These are phyloP conservation scores for Aspergillus texensis DNA, from an alignment of 2,329 filamentous ascomycete species.

Conservation along the genomic window DNA sequence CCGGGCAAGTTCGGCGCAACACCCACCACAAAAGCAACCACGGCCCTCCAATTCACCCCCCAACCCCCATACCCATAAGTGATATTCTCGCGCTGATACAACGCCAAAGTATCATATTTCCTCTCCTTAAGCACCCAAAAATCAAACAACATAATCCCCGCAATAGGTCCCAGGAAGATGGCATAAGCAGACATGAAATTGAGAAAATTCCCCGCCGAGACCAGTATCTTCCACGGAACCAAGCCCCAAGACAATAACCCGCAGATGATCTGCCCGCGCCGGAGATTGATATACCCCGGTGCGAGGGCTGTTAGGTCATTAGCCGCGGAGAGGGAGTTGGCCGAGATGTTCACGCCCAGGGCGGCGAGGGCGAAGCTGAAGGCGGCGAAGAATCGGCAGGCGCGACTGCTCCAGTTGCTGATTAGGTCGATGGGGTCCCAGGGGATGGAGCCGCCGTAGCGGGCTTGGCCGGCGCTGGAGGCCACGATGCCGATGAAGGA, in stretches of 20 bases:
- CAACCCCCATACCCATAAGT: conserved; percentile 55
- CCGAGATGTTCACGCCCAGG: conserved; percentile 60
- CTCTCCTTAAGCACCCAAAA: conserved; percentile 59
- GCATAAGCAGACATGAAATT: conserved; percentile 69
- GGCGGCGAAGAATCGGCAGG: conserved; percentile 54
- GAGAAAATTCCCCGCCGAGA: conserved; percentile 60
- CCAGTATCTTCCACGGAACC: conserved; percentile 68
- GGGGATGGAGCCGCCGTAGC: conserved; percentile 39
- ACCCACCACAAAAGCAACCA: conserved; percentile 59
- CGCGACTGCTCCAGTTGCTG: conserved; percentile 41
- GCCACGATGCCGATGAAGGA: conserved; percentile 50
- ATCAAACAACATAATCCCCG: conserved; percentile 62
- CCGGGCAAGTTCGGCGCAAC: conserved; percentile 62
- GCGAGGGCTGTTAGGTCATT: conserved; percentile 61
- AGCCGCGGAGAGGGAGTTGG: conserved; percentile 52
- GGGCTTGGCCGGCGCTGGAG: conserved; percentile 44
- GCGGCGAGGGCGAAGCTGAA: conserved; percentile 58
- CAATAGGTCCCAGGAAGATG: conserved; percentile 67
- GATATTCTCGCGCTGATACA: conserved; percentile 52
- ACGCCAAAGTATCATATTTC: conserved; percentile 54
- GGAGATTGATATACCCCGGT: conserved; percentile 59
- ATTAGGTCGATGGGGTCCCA: conserved; percentile 50
- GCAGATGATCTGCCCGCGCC: conserved; percentile 58
- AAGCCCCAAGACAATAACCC: conserved; percentile 61
- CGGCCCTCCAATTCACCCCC: conserved; percentile 63